Conservation (phyloP, 805 yeast species). For the Wickerhamomyces queroliae region DNA sequence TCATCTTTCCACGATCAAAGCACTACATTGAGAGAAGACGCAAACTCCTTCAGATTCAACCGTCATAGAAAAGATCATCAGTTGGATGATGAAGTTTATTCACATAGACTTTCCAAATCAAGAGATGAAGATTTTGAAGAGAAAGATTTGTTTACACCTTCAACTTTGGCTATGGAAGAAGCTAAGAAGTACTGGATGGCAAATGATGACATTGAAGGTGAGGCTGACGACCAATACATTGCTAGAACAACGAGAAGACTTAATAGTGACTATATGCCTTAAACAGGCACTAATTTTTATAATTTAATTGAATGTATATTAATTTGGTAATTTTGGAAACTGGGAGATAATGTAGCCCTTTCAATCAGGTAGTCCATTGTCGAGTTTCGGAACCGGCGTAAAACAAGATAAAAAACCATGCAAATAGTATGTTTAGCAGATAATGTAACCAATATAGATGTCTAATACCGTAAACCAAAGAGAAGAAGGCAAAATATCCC, state of each 20-base stretch:
- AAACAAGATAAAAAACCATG: constrained; percentile 35
- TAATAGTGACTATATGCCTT: background rate
- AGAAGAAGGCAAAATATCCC: constrained; percentile 50
- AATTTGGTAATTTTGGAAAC: background rate
- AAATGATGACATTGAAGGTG: constrained; percentile 10
- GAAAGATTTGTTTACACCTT: constrained; percentile 24
- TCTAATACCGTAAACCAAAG: constrained; percentile 69
- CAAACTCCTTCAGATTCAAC: background rate
- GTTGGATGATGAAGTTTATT: background rate
- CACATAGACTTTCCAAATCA: constrained; percentile 1
- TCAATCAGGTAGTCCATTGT: too few species aligned
- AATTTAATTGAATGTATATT: background rate
- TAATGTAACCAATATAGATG: constrained; percentile 85
- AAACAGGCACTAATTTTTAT: background rate
- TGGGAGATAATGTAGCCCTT: too few species aligned
- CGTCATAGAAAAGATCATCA: background rate
- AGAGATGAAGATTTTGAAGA: constrained; percentile 7
- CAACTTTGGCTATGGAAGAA: constrained; percentile 29
- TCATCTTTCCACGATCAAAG: constrained; percentile 12
- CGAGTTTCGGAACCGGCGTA: constrained; percentile 1
- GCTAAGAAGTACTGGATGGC: constrained; percentile 29
- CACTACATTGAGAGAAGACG: constrained; percentile 7
- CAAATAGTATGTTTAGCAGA: constrained; percentile 58
- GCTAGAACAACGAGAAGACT: constrained; percentile 18
- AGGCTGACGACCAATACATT: constrained; percentile 13